These are phyloP conservation scores for Fusarium buharicum DNA, from an alignment of 2,329 filamentous ascomycete genomes.

Conservation along the genomic window DNA sequence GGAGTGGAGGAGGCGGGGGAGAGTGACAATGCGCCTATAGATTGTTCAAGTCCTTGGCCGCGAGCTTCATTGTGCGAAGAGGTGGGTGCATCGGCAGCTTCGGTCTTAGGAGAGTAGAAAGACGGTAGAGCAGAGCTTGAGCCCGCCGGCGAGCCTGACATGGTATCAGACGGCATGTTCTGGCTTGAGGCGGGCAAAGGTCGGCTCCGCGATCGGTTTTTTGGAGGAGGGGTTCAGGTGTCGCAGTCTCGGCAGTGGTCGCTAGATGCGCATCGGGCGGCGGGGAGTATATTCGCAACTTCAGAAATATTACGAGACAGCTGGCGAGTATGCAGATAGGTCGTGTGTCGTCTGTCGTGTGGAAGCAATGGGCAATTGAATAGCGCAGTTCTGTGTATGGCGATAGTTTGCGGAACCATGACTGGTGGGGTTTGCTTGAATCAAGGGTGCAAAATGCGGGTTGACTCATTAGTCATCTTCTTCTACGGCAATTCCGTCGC, in stretches of 20 bases:
- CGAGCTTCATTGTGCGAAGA: constrained; percentile 23
- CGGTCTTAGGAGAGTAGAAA: constrained; percentile 58
- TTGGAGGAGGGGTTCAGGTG: constrained; percentile 27
- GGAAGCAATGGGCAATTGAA: constrained; percentile 27
- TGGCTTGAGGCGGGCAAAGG: constrained; percentile 34
- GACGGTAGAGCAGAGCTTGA: constrained; percentile 55
- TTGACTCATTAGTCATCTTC: constrained; percentile 39
- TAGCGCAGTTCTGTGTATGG: constrained; percentile 34
- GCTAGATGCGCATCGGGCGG: constrained; percentile 34
- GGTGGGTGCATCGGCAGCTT: constrained; percentile 39
- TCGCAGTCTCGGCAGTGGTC: constrained; percentile 24
- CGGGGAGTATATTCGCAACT: not conserved
- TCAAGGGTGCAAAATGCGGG: constrained; percentile 28
- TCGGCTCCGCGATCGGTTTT: constrained; percentile 40
- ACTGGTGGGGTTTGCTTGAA: constrained; percentile 37
- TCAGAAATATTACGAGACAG: not conserved
- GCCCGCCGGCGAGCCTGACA: constrained; percentile 46
- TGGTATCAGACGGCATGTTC: constrained; percentile 47
- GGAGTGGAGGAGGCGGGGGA: constrained; percentile 40
- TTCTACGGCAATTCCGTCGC: constrained; percentile 23
- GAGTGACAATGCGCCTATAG: constrained; percentile 53
- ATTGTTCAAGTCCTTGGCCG: constrained; percentile 39
- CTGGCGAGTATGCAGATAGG: constrained; percentile 7
- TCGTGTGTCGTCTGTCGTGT: constrained; percentile 13
- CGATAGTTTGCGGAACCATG: constrained; percentile 44